Conservation (phyloP, 257 asterid species). For the Ocimum tenuiflorum region DNA sequence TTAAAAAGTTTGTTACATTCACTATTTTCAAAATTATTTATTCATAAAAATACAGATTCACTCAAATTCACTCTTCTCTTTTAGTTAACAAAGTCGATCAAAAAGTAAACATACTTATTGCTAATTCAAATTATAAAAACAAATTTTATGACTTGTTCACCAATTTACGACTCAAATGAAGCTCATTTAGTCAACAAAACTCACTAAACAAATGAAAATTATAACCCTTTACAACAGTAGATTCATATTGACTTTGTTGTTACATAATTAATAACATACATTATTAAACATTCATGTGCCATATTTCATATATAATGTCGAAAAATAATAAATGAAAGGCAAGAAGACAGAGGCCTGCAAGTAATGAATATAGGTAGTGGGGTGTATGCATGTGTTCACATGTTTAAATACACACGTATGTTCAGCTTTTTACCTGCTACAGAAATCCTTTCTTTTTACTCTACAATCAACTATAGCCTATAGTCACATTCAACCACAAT, state of each 20-base stretch:
- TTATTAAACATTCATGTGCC: background rate
- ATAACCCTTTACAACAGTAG: background rate
- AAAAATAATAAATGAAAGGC: background rate
- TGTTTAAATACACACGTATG: conserved; percentile 24
- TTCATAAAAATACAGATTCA: too few species aligned
- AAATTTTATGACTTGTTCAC: too few species aligned
- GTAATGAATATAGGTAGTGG: conserved; percentile 26
- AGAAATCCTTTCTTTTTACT: conserved; percentile 10
- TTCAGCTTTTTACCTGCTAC: conserved; percentile 22
- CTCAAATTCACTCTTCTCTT: too few species aligned
- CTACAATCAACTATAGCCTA: background rate
- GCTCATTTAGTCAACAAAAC: too few species aligned
- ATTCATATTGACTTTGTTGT: background rate
- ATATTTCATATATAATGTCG: too few species aligned
- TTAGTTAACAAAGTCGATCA: too few species aligned
- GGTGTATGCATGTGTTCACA: conserved; percentile 30
- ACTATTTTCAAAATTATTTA: too few species aligned
- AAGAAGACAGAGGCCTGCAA: conserved; percentile 6
- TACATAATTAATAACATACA: background rate
- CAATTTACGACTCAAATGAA: too few species aligned
- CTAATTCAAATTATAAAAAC: too few species aligned
- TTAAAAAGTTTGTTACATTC: too few species aligned
- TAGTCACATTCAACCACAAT: background rate
- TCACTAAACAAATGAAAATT: too few species aligned
- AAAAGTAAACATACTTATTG: too few species aligned